Evolutionary conservation across 495 filamentous ascomycete species (phyloP).

Genomic region (Rhypophila decipiens): DNA sequence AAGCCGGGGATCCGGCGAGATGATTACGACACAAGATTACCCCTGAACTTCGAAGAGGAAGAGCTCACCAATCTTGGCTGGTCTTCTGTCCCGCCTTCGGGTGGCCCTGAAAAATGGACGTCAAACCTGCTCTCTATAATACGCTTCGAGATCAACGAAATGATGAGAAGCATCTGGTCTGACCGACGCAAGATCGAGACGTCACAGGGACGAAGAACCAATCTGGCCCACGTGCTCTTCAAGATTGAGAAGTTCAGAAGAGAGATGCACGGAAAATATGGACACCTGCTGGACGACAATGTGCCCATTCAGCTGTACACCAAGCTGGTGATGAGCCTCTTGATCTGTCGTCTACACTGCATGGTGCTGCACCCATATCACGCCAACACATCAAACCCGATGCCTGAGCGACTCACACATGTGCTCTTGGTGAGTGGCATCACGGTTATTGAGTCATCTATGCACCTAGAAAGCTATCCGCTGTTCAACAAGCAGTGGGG

Average conservation of each 20-base stretch:
- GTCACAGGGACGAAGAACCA: constrained; percentile 53
- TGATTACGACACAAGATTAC: constrained; percentile 65
- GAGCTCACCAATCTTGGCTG: constrained; percentile 39
- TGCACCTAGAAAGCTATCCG: constrained; percentile 50
- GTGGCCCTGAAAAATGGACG: constrained; percentile 57
- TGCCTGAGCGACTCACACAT: constrained; percentile 38
- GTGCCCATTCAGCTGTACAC: constrained; percentile 54
- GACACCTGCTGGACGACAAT: constrained; percentile 48
- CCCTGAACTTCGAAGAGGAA: constrained; percentile 59
- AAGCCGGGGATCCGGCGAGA: constrained; percentile 58
- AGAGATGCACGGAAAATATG: constrained; percentile 54
- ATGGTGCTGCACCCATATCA: constrained; percentile 62
- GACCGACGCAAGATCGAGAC: constrained; percentile 56
- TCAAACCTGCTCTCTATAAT: constrained; percentile 59
- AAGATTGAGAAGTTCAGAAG: constrained; percentile 58
- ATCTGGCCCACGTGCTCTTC: constrained; percentile 46
- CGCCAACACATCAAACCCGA: constrained; percentile 45
- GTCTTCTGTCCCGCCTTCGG: constrained; percentile 35
- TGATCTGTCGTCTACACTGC: constrained; percentile 55
- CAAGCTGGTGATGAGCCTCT: constrained; percentile 52
- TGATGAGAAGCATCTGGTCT: constrained; percentile 59
- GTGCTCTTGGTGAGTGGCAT: constrained; percentile 48
- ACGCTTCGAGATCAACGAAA: constrained; percentile 66
- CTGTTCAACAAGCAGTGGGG: constrained; percentile 46
- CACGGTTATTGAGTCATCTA: constrained; percentile 52